Base-by-base conservation (phyloP, 2,329 filamentous ascomycete species). In the Podosphaera fusca region DNA sequence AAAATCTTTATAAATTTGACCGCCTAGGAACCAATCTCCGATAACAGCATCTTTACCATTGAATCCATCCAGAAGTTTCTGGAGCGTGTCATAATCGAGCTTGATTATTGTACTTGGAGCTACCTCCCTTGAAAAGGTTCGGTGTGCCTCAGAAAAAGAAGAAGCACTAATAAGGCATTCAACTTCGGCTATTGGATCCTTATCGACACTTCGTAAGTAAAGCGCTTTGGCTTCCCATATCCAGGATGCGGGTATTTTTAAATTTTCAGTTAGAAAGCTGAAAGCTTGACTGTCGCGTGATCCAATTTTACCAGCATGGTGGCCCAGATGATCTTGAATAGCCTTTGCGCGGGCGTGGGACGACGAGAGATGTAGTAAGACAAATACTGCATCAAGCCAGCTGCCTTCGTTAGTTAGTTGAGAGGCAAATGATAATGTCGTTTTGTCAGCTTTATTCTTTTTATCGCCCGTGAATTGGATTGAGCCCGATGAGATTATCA, bases 181-280 rank as follows among this genome's bases (percentile, higher is more conserved):
- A 8, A 90, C 85, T 68, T 95, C 87, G 4, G 74, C 73, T 51
- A 75, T 76, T 9, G 84, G 75, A 66, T 89, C 80, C 61, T 81
- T 79, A 64, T 77, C 79, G 52, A 81, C 79, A 58, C 82, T 81
- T 60, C 85, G 84, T 70, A 87, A 88, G 69, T 84, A 84, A 12
- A 90, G 74, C 10, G 89, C 89, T 66, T 89, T 86, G 21, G 92
- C 87, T 59, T 87, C 80, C 80, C 86, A 94, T 55, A 96, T 75
- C 88, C 90, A 94, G 2, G 76, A 69, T 1, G 75, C 70, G 0
- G 90, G 87, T 47, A 96, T 78, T 60, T 79, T 77, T 56, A 89
- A 78, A 36, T 78, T 79, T 50, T 76, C 71, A 0, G 77, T 77
- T 30, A 92, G 72, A 12, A 76, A 75, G 9, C 70, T 71, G 68